These are phyloP conservation scores for Tetradesmus obliquus DNA, from an alignment of 139 green algal genomes.

Conservation along the genomic window DNA sequence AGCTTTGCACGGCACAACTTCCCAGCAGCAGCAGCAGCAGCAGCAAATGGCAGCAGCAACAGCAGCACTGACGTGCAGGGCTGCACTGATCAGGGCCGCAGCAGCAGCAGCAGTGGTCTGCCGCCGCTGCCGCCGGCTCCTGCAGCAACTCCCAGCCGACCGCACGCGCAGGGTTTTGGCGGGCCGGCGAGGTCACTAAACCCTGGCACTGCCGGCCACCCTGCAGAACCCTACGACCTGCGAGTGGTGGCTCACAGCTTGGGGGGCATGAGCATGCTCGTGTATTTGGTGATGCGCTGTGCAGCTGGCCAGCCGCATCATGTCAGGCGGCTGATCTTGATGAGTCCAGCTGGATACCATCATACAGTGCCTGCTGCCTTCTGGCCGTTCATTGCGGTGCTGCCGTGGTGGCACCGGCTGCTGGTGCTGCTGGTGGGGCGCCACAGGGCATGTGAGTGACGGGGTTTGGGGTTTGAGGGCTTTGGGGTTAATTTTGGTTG, in stretches of 20 bases:
- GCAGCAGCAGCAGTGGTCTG: background rate
- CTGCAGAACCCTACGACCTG: conserved; percentile 73
- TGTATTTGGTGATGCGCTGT: conserved; percentile 66
- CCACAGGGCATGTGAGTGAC: conserved; percentile 8
- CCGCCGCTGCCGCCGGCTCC: background rate
- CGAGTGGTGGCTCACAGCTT: conserved; percentile 76
- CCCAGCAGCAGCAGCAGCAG: background rate
- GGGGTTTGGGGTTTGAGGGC: background rate
- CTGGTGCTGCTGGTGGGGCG: conserved; percentile 2
- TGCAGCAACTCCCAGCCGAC: background rate
- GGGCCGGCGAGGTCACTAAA: background rate
- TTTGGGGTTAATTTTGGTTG: background rate
- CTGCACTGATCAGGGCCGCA: background rate
- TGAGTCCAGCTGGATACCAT: conserved; percentile 71
- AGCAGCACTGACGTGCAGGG: background rate
- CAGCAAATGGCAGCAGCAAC: background rate
- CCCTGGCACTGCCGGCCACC: background rate
- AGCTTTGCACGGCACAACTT: background rate
- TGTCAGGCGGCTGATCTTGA: conserved; percentile 61
- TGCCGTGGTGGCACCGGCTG: conserved; percentile 31
- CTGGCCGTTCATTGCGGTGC: conserved; percentile 15
- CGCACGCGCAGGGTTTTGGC: too few relatives aligned
- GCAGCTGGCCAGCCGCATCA: conserved; percentile 45
- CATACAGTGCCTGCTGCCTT: conserved; percentile 4
- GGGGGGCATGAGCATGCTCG: conserved; percentile 75